Conservation (phyloP, 306 rosid species). For the Gleditsia sinensis region DNA sequence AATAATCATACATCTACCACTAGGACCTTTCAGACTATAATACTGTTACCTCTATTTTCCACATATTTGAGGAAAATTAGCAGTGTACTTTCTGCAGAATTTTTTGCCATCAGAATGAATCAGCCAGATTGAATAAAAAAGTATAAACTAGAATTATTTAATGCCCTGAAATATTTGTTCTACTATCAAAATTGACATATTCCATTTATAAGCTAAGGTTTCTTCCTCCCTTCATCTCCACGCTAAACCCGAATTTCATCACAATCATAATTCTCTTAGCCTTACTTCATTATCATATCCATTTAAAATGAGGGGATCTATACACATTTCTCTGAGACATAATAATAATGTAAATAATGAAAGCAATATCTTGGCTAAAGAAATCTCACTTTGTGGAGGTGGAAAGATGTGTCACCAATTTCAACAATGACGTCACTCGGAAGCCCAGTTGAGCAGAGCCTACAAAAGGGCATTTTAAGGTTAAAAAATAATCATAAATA, state of each 20-base stretch:
- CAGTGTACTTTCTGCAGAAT: neutral
- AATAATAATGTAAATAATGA: neutral
- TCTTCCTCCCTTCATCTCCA: neutral
- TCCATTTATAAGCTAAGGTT: neutral
- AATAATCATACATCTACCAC: neutral
- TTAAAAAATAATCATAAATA: conserved; percentile 22
- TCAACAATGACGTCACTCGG: conserved; percentile 78
- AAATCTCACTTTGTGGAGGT: conserved; percentile 82
- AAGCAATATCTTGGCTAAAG: conserved; percentile 5
- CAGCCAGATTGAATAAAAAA: neutral
- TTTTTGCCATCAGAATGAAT: neutral
- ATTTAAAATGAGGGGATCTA: conserved; percentile 6
- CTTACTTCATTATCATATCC: neutral
- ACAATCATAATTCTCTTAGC: neutral
- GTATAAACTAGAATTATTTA: neutral
- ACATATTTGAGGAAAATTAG: neutral
- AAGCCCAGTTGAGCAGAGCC: conserved; percentile 90
- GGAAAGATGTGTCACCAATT: conserved; percentile 73
- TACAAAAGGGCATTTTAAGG: conserved; percentile 38
- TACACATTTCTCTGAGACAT: neutral
- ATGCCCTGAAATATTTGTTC: neutral
- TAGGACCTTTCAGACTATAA: no score
- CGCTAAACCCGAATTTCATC: neutral
- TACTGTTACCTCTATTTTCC: neutral
- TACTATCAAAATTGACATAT: neutral